A percentile compares a stretch with the other conserved stretches of the same genome.
These are phyloP conservation scores for Linum trigynum DNA, from an alignment of 345 rosid species.

Conservation along the genomic window DNA sequence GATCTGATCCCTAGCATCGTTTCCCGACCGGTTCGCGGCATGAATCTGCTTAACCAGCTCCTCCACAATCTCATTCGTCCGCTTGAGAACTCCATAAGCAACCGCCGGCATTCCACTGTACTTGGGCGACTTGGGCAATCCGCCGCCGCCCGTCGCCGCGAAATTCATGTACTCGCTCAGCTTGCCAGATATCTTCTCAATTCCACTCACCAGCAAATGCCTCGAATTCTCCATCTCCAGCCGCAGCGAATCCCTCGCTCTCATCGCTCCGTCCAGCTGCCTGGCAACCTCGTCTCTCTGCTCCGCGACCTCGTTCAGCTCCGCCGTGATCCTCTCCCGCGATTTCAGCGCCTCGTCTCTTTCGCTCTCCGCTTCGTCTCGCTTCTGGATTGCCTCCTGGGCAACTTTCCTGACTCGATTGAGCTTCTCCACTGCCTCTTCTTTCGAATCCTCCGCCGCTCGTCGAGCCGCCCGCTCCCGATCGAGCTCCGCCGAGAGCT, in stretches of 20 bases:
- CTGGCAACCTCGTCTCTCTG: conserved; percentile 47
- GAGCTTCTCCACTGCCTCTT: conserved; percentile 55
- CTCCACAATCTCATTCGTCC: conserved; percentile 90
- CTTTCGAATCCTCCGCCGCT: conserved; percentile 60
- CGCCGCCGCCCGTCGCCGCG: conserved; percentile 26
- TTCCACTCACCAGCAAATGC: conserved; percentile 86
- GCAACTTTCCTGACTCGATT: conserved; percentile 63
- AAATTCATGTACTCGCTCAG: conserved; percentile 65
- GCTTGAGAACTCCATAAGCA: conserved; percentile 80
- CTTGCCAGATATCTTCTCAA: conserved; percentile 90
- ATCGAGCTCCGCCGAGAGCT: conserved; percentile 69
- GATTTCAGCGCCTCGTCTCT: conserved; percentile 44
- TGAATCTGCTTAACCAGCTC: conserved; percentile 78
- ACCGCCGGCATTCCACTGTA: conserved; percentile 68
- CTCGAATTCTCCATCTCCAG: conserved; percentile 74
- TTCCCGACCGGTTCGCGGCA: conserved; percentile 47
- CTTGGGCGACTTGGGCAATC: conserved; percentile 75
- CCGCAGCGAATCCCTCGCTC: conserved; percentile 51
- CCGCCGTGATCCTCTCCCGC: conserved; percentile 38
- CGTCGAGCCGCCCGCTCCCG: conserved; percentile 82
- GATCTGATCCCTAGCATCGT: conserved; percentile 85
- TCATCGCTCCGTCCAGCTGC: conserved; percentile 50
- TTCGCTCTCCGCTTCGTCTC: conserved; percentile 71
- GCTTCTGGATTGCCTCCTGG: conserved; percentile 77
- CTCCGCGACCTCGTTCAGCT: conserved; percentile 42